Evolutionary conservation across 768 basidiomycete genomes (phyloP).

Genomic region (Cubamyces lactineus): DNA sequence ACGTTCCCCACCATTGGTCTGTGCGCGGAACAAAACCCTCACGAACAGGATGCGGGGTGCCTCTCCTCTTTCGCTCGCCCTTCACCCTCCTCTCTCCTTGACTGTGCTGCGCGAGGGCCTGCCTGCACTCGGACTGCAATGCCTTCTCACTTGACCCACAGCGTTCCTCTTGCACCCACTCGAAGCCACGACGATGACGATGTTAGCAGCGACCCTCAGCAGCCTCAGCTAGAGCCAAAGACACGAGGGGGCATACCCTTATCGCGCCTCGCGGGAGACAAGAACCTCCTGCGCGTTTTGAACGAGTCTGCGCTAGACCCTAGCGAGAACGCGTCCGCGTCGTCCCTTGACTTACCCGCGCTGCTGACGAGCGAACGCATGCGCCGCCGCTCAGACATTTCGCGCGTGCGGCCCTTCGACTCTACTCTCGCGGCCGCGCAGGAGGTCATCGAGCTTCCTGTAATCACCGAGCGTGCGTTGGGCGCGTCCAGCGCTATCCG

Average conservation of each 20-base stretch:
- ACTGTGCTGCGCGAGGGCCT: not conserved
- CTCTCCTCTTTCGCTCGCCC: not conserved
- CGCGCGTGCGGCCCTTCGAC: conserved; percentile 12
- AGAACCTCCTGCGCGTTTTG: conserved; percentile 8
- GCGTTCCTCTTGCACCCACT: no score
- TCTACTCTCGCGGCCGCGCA: not conserved
- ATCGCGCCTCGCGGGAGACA: conserved; percentile 11
- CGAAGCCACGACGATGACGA: no score
- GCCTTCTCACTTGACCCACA: no score
- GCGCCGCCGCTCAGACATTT: conserved; percentile 22
- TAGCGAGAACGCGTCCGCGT: conserved; percentile 17
- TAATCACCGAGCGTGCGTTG: not conserved
- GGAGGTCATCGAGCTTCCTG: conserved; percentile 19
- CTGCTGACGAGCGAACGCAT: conserved; percentile 17
- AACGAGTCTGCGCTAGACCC: conserved; percentile 23
- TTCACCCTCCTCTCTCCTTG: not conserved
- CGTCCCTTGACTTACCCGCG: conserved; percentile 18
- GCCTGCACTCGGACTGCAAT: no score
- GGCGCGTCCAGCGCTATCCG: conserved; percentile 1
- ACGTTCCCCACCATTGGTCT: conserved; percentile 11
- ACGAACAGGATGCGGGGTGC: no score
- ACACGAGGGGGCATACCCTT: not conserved
- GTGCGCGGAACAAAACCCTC: conserved; percentile 1
- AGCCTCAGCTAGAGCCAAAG: no score
- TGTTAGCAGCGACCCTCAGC: no score